A percentile compares a stretch with the other conserved stretches of the same genome.
phyloP scores from a whole-genome alignment of 1,284 basidiomycete species.

The Dichomitus squalens region DNA sequence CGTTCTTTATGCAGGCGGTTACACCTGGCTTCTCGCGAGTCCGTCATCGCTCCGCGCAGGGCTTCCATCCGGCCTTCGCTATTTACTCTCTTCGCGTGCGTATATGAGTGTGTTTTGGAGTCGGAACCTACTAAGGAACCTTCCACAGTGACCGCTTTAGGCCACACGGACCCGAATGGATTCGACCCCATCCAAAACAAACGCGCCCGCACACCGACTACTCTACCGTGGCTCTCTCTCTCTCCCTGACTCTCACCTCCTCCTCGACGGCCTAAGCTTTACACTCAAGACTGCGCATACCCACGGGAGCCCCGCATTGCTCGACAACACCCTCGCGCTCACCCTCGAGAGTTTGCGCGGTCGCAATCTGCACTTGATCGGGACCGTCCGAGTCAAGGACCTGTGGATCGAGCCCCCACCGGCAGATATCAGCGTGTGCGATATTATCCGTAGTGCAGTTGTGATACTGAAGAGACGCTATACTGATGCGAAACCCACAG shows the following conservation, averaged over 20 bases:
- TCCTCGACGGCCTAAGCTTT: conserved; percentile 76
- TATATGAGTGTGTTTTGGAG: too few relatives aligned
- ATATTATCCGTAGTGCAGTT: too few relatives aligned
- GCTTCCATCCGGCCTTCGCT: too few relatives aligned
- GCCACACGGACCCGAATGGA: background rate
- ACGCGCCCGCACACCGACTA: conserved; percentile 43
- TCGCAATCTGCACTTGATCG: conserved; percentile 64
- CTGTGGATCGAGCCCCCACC: conserved; percentile 56
- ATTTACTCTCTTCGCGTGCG: too few relatives aligned
- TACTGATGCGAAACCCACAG: conserved; percentile 42
- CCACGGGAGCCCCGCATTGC: conserved; percentile 42
- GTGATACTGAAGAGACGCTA: too few relatives aligned
- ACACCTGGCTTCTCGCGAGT: background rate
- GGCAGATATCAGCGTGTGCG: conserved; percentile 61
- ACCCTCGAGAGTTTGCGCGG: conserved; percentile 81
- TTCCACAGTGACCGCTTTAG: too few relatives aligned
- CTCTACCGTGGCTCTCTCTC: conserved; percentile 79
- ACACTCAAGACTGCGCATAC: conserved; percentile 47
- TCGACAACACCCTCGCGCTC: conserved; percentile 70
- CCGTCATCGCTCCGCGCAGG: too few relatives aligned
- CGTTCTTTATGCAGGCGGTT: background rate
- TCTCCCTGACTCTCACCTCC: conserved; percentile 68
- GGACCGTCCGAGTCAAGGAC: conserved; percentile 51
- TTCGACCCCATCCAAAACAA: conserved; percentile 5
- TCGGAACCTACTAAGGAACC: too few relatives aligned